Evolutionary conservation across 495 filamentous ascomycete species (phyloP).

Genomic region (Xeromyces bisporus): DNA sequence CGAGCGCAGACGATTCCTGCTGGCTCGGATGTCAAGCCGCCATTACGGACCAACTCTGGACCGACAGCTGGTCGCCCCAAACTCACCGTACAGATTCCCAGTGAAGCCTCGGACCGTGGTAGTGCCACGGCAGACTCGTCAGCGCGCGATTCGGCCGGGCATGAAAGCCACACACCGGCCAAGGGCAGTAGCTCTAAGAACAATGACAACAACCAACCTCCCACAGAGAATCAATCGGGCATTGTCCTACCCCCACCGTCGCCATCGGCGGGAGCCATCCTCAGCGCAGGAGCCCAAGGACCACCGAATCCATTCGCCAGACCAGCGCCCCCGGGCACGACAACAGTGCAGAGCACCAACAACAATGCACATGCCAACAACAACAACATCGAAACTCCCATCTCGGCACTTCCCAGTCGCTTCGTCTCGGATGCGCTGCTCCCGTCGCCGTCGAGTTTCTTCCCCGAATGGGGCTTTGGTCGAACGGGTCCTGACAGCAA

Average conservation of each 20-base stretch:
- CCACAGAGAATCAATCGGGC: too few relatives aligned
- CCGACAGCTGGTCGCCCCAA: conserved; percentile 54
- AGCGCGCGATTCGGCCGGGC: conserved; percentile 51
- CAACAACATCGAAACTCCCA: conserved; percentile 81
- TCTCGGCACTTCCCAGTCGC: conserved; percentile 87
- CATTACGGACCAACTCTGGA: conserved; percentile 55
- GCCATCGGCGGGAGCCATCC: conserved; percentile 64
- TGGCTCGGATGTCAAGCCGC: conserved; percentile 46
- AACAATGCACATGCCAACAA: conserved; percentile 30
- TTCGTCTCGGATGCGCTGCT: conserved; percentile 75
- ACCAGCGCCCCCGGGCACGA: conserved; percentile 42
- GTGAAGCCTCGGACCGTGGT: conserved; percentile 69
- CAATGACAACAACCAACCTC: conserved; percentile 40
- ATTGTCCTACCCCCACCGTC: conserved; percentile 87
- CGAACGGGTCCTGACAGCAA: conserved; percentile 49
- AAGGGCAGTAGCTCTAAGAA: too few relatives aligned
- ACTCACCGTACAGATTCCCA: conserved; percentile 86
- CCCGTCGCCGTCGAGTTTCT: conserved; percentile 79
- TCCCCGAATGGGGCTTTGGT: conserved; percentile 73
- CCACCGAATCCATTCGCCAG: conserved; percentile 93
- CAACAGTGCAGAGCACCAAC: conserved; percentile 10
- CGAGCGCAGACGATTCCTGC: conserved; percentile 32
- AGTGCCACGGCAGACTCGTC: conserved; percentile 61
- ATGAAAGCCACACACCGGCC: conserved; percentile 33
- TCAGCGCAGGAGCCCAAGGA: conserved; percentile 82